Evolutionary conservation across 768 basidiomycete species (phyloP).

Genomic region (Naganishia friedmannii): DNA sequence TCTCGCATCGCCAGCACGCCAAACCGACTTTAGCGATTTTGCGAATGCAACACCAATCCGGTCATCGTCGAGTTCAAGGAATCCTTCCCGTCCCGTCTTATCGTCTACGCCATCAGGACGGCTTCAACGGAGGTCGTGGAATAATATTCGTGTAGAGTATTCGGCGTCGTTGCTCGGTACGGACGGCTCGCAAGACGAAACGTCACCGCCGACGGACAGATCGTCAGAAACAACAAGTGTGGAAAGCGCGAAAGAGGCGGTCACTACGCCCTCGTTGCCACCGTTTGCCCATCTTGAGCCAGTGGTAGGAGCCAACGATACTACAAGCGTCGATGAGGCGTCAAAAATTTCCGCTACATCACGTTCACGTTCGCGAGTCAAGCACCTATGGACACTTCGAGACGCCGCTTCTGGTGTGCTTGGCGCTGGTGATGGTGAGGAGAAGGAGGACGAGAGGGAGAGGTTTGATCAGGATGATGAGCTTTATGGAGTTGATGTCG

Average conservation of each 20-base stretch:
- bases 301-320: no score
- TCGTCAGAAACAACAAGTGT: not conserved
- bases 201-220: not conserved
- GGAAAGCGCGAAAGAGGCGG: no score
- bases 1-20: not conserved
- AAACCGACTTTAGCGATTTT: no score
- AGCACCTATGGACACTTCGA: not conserved
- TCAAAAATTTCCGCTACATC: no score
- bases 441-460: not conserved
- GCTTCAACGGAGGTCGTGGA: not conserved
- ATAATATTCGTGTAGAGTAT: not conserved
- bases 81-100: no score
- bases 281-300: no score
- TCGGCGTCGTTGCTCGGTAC: not conserved
- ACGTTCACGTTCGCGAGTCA: no score
- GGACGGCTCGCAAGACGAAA: not conserved
- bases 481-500: conserved; percentile 13
- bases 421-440: not conserved
- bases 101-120: not conserved
- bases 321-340: no score
- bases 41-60: not conserved
- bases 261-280: no score
- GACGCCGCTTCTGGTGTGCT: not conserved
- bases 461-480: conserved; percentile 4
- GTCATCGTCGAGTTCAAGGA: not conserved